Base-by-base conservation (phyloP, 257 asterid species). In the Ilex asprella region DNA sequence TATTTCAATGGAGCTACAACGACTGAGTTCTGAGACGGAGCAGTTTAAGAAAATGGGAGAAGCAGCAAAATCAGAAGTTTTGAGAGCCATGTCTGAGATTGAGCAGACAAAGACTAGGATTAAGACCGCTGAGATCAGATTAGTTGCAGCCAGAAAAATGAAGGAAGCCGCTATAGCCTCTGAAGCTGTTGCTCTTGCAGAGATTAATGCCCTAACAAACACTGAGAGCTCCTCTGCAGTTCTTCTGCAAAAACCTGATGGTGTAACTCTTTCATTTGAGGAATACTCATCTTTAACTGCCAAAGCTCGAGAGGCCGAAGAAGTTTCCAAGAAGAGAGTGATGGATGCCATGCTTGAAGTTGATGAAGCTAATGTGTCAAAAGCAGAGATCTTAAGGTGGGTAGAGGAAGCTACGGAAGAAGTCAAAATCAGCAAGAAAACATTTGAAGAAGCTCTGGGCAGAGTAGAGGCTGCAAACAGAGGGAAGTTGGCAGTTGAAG, bases 371-470 rank as follows among this genome's bases (percentile, higher is more conserved):
- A 65, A 78, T 16, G 74, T 79, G 12, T 81, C 88, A 1, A 85
- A 77, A 71, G 54, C 67, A 1, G 86, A 78, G 32, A 84, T 87
- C 70, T 65, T 89, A 67, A 84, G 63, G 66, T 82, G 78, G 69
- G 96, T 93, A 8, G 95, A 89, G 73, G 95, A 89, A 73, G 95
- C 97, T 16, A 84, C 84, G 0, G 84, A 81, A 67, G 99, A 89
- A 70, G 94, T 89, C 68, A 87, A 78, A 66, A 62, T 61, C 5
- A 85, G 84, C 83, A 89, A 87, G 80, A 84, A 50, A 75, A 82
- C 82, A 1, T 66, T 91, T 73, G 98, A 91, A 66, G 91, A 88
- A 70, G 96, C 94, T 41, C 67, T 91, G 61, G 64, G 74, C 60
- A 70, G 95, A 75, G 94, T 85, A 51, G 96, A 89, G 67, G 78